Evolutionary conservation across 1,139 yeast species (phyloP), one percentile per base, ranked within the genome.

Genomic region (Saccharomyces hybrid): DNA sequence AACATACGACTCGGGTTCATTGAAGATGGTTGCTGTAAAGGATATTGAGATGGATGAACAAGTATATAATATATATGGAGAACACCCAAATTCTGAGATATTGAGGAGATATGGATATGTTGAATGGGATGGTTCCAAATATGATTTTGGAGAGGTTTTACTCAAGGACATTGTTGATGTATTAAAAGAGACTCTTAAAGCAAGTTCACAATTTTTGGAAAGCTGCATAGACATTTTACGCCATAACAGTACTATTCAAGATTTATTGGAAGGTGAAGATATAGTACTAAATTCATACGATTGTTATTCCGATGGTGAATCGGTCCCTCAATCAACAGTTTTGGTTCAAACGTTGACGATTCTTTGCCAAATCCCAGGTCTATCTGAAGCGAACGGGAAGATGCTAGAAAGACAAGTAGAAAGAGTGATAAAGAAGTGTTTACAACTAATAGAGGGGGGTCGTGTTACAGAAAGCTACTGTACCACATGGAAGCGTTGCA

Each of bases 51-150:
- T 73, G 48, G 91, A 88, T 1, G 84, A 82, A 26, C 98, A 93
- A 66, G 75, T 93, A 3, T 91, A 80, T 72, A 91, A 91, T 70
- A 86, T 91, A 0, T 93, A 93, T 68, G 95, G 97, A 2, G 95
- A 89, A 52, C 84, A 88, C 60, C 95, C 98, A 27, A 91, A 91
- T 68, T 76, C 93, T 32, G 98, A 93, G 64, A 77, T 93, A 41
- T 75, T 93, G 55, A 80, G 99, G 63, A 78, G 96, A 54, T 93
- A 91, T 62, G 99, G 99, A 0, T 93, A 88, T 64, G 95, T 88
- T 25, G 97, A 93, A 70, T 70, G 75, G 56, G 77, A 77, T 9
- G 91, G 91, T 0, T 88, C 96, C 0, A 80, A 79, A 52, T 82
- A 75, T 66, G 98, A 93, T 67, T 86, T 88, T 62, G 97, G 86